Base-by-base conservation (phyloP, 2,329 filamentous ascomycete genomes). In the Tolypocladium ovalisporum region DNA sequence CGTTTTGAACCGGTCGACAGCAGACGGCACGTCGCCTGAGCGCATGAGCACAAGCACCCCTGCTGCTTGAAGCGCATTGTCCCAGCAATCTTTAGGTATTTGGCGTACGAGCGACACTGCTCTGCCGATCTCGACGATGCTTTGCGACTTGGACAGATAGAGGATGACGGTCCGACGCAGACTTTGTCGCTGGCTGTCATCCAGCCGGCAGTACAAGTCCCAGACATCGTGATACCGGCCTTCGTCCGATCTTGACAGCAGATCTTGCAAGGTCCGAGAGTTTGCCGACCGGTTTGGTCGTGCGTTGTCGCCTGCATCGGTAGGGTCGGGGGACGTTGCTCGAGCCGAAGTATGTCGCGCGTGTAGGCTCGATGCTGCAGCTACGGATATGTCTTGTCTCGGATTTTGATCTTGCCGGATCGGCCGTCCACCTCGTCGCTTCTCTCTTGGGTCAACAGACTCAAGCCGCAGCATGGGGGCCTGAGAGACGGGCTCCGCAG, bases 71-170 rank as follows among this genome's bases (percentile, higher is more conserved):
- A 72, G 57, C 3, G 68, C 63, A 15, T 75, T 66, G 19, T 73
- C 71, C 78, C 77, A 80, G 8, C 66, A 57, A 0, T 68, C 61
- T 2, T 62, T 39, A 0, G 70, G 63, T 2, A 78, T 64, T 35
- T 71, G 65, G 2, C 68, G 67, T 54, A 81, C 79, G 2, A 82
- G 59, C 3, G 75, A 70, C 4, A 72, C 65, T n/a, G 79, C 71
- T 57, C 78, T 74, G 63, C 71, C 71, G 1, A 73, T 73, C 54
- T 81, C 77, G 4, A 75, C 66, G 10, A 73, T 62, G n/a, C 73
- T 71, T 6, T 64, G 65, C 3, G 78, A 79, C 19, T 62, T 68
- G 7, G 75, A 68, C 12, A 83, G 70, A 52, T 76, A 76, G 2
- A 68, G 56, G 1, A 81, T 61, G 24, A 80, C 68, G 3, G 62